Base-by-base conservation (phyloP, 2,329 filamentous ascomycete species). In the Alternaria sp. region DNA sequence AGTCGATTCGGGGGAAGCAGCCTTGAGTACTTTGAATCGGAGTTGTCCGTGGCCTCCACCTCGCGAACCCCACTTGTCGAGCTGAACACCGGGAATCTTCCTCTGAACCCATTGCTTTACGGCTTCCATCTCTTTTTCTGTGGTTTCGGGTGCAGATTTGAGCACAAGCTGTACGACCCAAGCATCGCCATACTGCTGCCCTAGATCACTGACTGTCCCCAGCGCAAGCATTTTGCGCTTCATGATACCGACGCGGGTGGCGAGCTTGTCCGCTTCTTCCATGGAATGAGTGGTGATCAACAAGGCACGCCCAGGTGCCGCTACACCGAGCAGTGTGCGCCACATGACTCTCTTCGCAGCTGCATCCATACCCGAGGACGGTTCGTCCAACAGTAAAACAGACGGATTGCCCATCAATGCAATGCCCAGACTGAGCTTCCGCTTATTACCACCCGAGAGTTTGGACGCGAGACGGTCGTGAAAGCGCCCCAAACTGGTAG, bases 281-380 rank as follows among this genome's bases (percentile, higher is more conserved):
- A 97, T 97, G 52, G 89, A 92, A 79, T 98, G 95, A 0, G 95
- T 97, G 0, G 95, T 97, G 17, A 98, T 86, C 2, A 98, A 84
- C 15, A 97, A 88, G 0, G 90, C 92, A n/a, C 94, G 87, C 0
- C 93, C 93, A 0, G 89, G 76, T 9, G 74, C 87, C 0, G 91
- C 89, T 4, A 94, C 89, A 1, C 89, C 86, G 4, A 88, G 87
- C 1, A 97, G 84, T 0, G 93, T 97, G 60, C 88, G 88, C 95
- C 95, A 97, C 92, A 98, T 97, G 68, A 96, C 87, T 45, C 95
- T 88, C 79, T 97, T 97, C 0, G 93, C 91, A 0, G 93, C 93
- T 0, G 94, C 93, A 72, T 98, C 95, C 83, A 97, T 91, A 0
- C 94, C 93, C 0, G 90, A 93, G 0, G 88, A 92, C 0, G 95